phyloP scores from a whole-genome alignment of 805 yeast species.

The Wickerhamiella slavikovae region DNA sequence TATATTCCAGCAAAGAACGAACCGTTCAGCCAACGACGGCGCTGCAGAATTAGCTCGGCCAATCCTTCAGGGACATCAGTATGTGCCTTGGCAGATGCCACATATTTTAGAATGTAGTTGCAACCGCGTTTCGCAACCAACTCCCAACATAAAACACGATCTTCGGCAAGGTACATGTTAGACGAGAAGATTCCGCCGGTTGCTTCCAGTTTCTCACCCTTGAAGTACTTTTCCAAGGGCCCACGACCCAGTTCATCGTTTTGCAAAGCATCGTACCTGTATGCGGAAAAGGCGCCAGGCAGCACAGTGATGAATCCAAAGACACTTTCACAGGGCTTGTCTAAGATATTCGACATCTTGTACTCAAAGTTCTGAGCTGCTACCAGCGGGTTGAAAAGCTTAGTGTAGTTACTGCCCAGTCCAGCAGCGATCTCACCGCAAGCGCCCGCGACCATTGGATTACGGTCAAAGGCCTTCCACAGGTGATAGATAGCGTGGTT shows the following conservation, averaged over 20 bases:
- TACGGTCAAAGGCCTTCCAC: slow-evolving; percentile 66
- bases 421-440: slow-evolving; percentile 92
- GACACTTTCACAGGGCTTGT: slow-evolving; percentile 86
- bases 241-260: slow-evolving; percentile 51
- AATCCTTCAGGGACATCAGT: slow-evolving; percentile 88
- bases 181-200: slow-evolving; percentile 74
- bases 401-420: slow-evolving; percentile 38
- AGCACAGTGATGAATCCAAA: slow-evolving; percentile 89
- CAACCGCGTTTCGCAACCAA: slow-evolving; percentile 64
- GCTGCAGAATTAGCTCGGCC: slow-evolving; percentile 72
- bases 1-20: slow-evolving; percentile 89
- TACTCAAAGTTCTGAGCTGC: slow-evolving; percentile 96
- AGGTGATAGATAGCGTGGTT: slow-evolving; percentile 66
- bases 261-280: slow-evolving; percentile 60
- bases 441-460: slow-evolving; percentile 81
- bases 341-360: slow-evolving; percentile 83
- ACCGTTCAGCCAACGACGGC: slow-evolving; percentile 95
- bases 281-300: slow-evolving; percentile 95
- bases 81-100: slow-evolving; percentile 72
- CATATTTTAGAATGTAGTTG: slow-evolving; percentile 66
- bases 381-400: slow-evolving; percentile 63
- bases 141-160: slow-evolving; percentile 86
- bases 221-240: slow-evolving; percentile 76
- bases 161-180: slow-evolving; percentile 95
- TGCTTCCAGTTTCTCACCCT: slow-evolving; percentile 70